Conservation (phyloP, 139 green algal species). For the Nannochloris sp. region DNA sequence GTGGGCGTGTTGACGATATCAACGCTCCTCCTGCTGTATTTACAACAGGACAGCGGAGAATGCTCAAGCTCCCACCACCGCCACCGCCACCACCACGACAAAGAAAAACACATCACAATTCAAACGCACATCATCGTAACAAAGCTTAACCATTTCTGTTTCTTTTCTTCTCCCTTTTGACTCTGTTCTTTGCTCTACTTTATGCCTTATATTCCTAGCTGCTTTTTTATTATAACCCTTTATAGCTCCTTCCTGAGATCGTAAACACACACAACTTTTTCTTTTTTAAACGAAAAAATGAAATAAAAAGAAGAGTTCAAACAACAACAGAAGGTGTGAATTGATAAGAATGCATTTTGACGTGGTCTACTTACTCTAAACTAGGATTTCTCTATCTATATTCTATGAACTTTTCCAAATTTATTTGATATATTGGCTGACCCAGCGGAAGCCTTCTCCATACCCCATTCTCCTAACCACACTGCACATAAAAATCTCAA, state of each 20-base stretch:
- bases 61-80: constrained; percentile 19
- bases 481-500: constrained; percentile 97
- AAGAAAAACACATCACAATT: neutral
- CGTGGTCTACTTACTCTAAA: neutral
- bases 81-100: no score
- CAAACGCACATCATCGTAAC: neutral
- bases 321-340: neutral
- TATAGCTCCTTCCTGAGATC: no score
- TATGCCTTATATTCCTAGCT: neutral
- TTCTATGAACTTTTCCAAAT: neutral
- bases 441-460: constrained; percentile 96
- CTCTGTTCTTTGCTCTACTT: neutral
- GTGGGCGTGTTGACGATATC: constrained; percentile 31
- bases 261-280: neutral
- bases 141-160: neutral
- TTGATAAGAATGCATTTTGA: neutral
- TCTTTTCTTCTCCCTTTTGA: neutral
- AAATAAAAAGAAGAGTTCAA: neutral
- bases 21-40: constrained; percentile 31
- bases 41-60: constrained; percentile 38
- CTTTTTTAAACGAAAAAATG: neutral
- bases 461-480: constrained; percentile 92
- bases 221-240: neutral
- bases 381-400: neutral
- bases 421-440: constrained; percentile 94